A percentile compares a stretch with the other conserved stretches of the same genome.
Conservation (phyloP, 148 eudicot species). For the Vaccinium vitisidaea region DNA sequence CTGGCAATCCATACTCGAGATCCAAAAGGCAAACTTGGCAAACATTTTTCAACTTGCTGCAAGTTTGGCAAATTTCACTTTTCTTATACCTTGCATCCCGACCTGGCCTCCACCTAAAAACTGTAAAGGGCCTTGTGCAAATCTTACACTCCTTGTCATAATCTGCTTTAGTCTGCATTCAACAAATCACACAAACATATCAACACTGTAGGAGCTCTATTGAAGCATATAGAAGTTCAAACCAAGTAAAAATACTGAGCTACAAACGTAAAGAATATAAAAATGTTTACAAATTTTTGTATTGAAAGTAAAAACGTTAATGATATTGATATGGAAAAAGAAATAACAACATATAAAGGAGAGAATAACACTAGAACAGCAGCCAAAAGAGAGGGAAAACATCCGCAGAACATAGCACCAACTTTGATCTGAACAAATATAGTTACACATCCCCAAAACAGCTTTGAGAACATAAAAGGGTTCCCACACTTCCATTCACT, state of each 20-base stretch:
- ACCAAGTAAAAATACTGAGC: background rate
- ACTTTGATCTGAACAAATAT: background rate
- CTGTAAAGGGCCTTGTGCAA: conserved; percentile 91
- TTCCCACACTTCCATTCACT: background rate
- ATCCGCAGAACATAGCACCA: background rate
- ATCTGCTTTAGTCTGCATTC: conserved; percentile 75
- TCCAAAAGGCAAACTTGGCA: conserved; percentile 97
- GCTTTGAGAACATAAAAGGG: background rate
- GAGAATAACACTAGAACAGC: background rate
- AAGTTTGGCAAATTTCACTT: conserved; percentile 88
- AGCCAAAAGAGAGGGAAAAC: background rate
- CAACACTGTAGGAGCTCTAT: background rate
- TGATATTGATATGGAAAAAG: background rate
- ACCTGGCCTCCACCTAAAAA: conserved; percentile 98
- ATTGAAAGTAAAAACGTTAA: no score
- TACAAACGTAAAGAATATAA: background rate
- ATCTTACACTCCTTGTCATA: conserved; percentile 96
- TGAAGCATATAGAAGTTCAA: background rate
- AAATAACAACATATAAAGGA: background rate
- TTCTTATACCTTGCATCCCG: conserved; percentile 95
- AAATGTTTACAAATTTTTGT: no score
- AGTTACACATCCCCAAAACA: background rate
- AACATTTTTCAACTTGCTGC: conserved; percentile 91
- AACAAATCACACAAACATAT: background rate
- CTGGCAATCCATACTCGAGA: conserved; percentile 96